phyloP scores from a whole-genome alignment of 2,329 filamentous ascomycete genomes.

The Pseudonectria buxi region DNA sequence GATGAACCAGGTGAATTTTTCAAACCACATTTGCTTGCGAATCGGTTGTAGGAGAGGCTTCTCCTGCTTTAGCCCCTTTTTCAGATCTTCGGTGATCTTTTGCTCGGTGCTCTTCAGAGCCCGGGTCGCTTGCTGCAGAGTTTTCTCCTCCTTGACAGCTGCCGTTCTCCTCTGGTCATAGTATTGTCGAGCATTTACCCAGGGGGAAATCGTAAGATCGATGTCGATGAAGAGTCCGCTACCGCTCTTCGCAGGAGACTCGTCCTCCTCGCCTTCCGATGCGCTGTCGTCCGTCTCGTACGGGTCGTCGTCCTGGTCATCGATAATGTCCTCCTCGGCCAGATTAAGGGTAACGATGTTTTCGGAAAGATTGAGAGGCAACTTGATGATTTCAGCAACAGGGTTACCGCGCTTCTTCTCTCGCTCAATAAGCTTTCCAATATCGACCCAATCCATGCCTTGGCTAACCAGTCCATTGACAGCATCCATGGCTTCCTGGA shows the following conservation, averaged over 20 bases:
- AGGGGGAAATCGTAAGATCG: conserved; percentile 73
- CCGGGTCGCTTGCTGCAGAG: conserved; percentile 68
- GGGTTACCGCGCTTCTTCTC: conserved; percentile 77
- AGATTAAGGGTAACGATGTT: conserved; percentile 79
- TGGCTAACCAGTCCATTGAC: conserved; percentile 87
- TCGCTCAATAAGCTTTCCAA: conserved; percentile 78
- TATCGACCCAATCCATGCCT: conserved; percentile 96
- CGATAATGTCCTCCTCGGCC: conserved; percentile 59
- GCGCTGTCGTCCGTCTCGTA: conserved; percentile 64
- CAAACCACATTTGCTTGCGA: conserved; percentile 85
- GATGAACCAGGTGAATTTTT: conserved; percentile 94
- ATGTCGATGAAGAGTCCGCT: conserved; percentile 70
- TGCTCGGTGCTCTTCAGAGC: conserved; percentile 86
- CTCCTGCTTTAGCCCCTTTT: conserved; percentile 83
- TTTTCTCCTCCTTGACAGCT: conserved; percentile 82
- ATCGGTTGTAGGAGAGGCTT: conserved; percentile 80
- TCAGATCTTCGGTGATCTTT: conserved; percentile 80
- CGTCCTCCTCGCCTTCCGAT: conserved; percentile 26
- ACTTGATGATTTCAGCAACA: conserved; percentile 77
- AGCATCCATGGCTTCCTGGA: conserved; percentile 87
- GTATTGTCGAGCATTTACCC: conserved; percentile 85
- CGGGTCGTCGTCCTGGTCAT: conserved; percentile 51
- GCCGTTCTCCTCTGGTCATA: conserved; percentile 84
- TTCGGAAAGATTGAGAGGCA: conserved; percentile 84
- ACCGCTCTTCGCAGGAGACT: conserved; percentile 33